Evolutionary conservation across 148 eudicot species (phyloP).

Genomic region (Spergularia marina): DNA sequence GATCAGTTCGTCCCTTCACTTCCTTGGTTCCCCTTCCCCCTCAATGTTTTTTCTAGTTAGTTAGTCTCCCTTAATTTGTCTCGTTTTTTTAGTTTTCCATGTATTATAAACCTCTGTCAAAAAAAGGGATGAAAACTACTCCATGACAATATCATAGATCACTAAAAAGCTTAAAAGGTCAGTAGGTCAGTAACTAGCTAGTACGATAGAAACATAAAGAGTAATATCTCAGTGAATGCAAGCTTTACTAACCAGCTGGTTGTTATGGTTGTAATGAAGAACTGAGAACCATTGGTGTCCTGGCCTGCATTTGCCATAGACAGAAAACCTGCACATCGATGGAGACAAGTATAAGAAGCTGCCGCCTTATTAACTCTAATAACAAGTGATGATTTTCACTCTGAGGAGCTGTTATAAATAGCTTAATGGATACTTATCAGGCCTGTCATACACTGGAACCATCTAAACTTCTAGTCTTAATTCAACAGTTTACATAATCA

Average conservation of each 20-base stretch:
- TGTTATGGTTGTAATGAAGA: slow-evolving; percentile 93
- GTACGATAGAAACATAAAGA: no score
- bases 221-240: not conserved
- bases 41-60: no score
- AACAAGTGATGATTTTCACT: not conserved
- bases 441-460: not conserved
- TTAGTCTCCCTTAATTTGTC: no score
- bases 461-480: not conserved
- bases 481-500: not conserved
- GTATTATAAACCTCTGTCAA: no score
- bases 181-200: not conserved
- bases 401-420: not conserved
- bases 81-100: no score
- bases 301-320: slow-evolving; percentile 97
- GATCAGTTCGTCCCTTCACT: no score
- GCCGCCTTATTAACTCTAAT: not conserved
- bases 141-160: not conserved
- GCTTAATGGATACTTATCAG: no score
- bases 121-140: not conserved
- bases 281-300: slow-evolving; percentile 95
- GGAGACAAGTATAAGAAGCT: slow-evolving; percentile 1
- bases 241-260: slow-evolving; percentile 69
- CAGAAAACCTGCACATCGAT: slow-evolving; percentile 53
- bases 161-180: not conserved
- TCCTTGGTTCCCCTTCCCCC: no score